Evolutionary conservation across 164 flowering plant genomes (phyloP).

Genomic region (Stephania cephalantha): DNA sequence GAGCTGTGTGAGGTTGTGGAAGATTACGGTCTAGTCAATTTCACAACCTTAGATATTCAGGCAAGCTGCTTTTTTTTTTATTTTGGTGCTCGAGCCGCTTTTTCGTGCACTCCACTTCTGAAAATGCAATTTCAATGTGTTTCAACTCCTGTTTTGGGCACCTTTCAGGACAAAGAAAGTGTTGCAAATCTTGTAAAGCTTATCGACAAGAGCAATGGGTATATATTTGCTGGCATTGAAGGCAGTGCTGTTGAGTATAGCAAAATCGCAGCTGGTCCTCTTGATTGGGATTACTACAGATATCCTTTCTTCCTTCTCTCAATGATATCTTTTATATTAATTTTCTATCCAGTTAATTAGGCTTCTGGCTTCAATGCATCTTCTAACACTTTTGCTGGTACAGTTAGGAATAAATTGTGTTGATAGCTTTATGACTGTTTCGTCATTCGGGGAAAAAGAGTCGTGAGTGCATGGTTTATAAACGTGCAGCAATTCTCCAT

Average conservation of each 20-base stretch:
- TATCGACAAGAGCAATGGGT: conserved; percentile 87
- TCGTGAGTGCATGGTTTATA: not conserved
- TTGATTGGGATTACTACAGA: conserved; percentile 94
- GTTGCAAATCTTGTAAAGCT: conserved; percentile 85
- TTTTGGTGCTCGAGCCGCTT: not conserved
- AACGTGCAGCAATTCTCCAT: not conserved
- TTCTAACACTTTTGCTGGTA: not conserved
- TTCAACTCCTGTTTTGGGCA: not conserved
- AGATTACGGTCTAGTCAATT: conserved; percentile 61
- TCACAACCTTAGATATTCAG: conserved; percentile 90
- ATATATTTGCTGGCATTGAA: conserved; percentile 73
- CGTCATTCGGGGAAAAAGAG: not conserved
- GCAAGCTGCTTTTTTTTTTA: conserved; percentile 19
- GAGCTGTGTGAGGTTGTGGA: conserved; percentile 82
- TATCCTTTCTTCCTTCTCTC: conserved; percentile 51
- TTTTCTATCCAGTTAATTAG: not conserved
- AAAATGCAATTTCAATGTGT: not conserved
- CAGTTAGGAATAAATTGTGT: not conserved
- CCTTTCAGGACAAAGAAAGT: conserved; percentile 79
- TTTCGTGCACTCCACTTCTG: not conserved
- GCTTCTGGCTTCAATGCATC: not conserved
- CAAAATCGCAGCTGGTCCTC: conserved; percentile 75
- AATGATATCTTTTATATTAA: not conserved
- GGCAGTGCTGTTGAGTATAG: conserved; percentile 86
- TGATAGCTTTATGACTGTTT: not conserved